Percentiles rank a stretch among this genome's conserved stretches.
These are phyloP conservation scores for Alternaria solani DNA, from an alignment of 2,329 filamentous ascomycete species.

Conservation along the genomic window DNA sequence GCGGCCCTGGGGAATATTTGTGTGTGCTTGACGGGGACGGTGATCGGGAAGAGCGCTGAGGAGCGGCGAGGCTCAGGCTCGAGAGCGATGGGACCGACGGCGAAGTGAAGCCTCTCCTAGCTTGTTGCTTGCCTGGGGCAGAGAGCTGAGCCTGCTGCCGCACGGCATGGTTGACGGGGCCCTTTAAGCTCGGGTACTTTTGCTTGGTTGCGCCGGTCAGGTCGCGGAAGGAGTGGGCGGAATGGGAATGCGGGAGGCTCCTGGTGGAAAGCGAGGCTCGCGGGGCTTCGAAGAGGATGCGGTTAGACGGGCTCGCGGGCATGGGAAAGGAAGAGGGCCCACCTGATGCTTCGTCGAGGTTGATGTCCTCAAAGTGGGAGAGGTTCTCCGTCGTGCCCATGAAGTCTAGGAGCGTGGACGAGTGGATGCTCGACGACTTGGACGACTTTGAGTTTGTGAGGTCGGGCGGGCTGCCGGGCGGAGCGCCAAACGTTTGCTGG, in stretches of 20 bases:
- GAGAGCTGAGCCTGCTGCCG: constrained; percentile 46
- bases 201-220: constrained; percentile 49
- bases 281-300: constrained; percentile 43
- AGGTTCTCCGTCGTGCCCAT: constrained; percentile 67
- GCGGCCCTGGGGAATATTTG: constrained; percentile 34
- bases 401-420: constrained; percentile 74
- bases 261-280: constrained; percentile 28
- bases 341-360: constrained; percentile 70
- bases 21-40: constrained; percentile 46
- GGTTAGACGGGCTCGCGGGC: constrained; percentile 37
- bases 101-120: constrained; percentile 54
- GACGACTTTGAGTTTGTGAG: constrained; percentile 87
- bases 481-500: constrained; percentile 50
- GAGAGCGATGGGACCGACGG: constrained; percentile 47
- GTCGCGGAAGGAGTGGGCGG: constrained; percentile 48
- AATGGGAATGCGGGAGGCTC: constrained; percentile 28
- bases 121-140: constrained; percentile 48
- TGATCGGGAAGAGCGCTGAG: constrained; percentile 46
- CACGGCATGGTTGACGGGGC: constrained; percentile 48
- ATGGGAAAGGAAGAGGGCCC: constrained; percentile 57
- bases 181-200: constrained; percentile 53
- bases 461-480: constrained; percentile 75
- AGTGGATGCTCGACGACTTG: constrained; percentile 88
- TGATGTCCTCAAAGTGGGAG: constrained; percentile 92
- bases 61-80: constrained; percentile 41